Evolutionary conservation across 306 rosid species (phyloP), one percentile per base, ranked within the genome.

Genomic region (Herpetospermum pedunculosum): DNA sequence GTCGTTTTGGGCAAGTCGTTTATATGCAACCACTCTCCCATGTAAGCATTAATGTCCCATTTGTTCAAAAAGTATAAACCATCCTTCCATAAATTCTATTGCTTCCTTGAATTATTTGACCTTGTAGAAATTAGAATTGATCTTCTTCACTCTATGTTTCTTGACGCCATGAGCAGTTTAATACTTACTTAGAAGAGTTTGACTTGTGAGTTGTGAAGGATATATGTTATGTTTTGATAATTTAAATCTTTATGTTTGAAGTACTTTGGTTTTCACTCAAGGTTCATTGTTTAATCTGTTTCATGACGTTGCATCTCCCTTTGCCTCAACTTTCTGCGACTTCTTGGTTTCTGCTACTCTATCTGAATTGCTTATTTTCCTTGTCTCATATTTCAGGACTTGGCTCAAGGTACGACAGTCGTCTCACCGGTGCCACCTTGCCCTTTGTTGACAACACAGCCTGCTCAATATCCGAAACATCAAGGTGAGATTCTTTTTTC

Each of bases 21-120:
- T 90, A 92, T 80, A 83, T 84, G 80, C 96, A 90, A 74, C 96
- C 95, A 57, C 83, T 86, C 81, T 78, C 98, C 75, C 92, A 87
- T 67, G 96, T 92, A 90, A 85, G 92, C 11, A 77, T 70, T 34
- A 48, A 48, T 73, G 69, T 35, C 46, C 5, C 14, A 34, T 26
- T 21, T 4, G 43, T 46, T 14, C 4, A 48, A 15, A 64, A 15
- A 64, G 67, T 58, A 59, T 34, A 76, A 55, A 76, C 50, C 60
- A 47, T 71, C 50, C 35, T 10, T 75, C 40, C 80, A 70, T 46
- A 37, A 19, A 48, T 12, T 54, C 34, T 75, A 8, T 65, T 65
- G 32, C 72, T 62, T 30, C 43, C 19, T 32, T 38, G 10, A 64
- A 35, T 4, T 65, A 11, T 37, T 37, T 65, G 15, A 65, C 32